Percentiles rank a stretch among this genome's conserved stretches.
phyloP scores from a whole-genome alignment of 305 asterid species.

The Fraxinus angustifolia region DNA sequence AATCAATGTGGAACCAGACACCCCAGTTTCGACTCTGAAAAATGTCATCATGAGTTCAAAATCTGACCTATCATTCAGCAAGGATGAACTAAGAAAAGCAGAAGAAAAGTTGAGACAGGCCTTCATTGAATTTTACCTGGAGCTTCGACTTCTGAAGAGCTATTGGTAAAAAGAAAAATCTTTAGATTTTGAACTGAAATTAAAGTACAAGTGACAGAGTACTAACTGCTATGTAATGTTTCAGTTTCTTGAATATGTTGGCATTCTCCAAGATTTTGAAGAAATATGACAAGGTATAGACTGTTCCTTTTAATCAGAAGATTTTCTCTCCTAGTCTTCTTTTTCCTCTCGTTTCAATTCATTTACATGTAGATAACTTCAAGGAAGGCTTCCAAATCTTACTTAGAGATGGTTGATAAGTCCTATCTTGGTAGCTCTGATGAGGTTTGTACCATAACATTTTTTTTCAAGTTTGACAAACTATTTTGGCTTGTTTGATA shows the following conservation, averaged over 20 bases:
- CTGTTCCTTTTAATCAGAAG: background rate
- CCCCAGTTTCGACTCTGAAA: constrained; percentile 64
- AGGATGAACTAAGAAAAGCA: constrained; percentile 54
- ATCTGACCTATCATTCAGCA: constrained; percentile 55
- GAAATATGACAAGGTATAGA: constrained; percentile 79
- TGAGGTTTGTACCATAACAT: constrained; percentile 51
- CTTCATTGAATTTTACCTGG: constrained; percentile 55
- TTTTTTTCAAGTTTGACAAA: background rate
- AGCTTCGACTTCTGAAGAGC: constrained; percentile 67
- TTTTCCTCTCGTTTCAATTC: background rate
- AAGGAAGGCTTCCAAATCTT: constrained; percentile 70
- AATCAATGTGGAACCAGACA: constrained; percentile 64
- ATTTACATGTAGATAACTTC: constrained; percentile 51
- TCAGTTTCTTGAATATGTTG: constrained; percentile 76
- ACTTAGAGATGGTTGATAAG: constrained; percentile 67
- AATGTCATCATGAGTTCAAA: constrained; percentile 39
- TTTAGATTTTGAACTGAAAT: background rate
- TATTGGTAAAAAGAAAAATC: constrained; percentile 40
- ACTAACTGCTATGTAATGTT: constrained; percentile 6
- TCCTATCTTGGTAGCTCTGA: constrained; percentile 67
- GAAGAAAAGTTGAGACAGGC: constrained; percentile 58
- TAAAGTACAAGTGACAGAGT: constrained; percentile 19
- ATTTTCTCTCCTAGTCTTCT: background rate
- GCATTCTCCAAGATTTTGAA: constrained; percentile 88
- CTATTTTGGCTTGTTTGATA: background rate